Percentiles rank a stretch among this genome's conserved stretches.
Conservation (phyloP, 306 rosid genomes). For the Casuarina glauca region DNA sequence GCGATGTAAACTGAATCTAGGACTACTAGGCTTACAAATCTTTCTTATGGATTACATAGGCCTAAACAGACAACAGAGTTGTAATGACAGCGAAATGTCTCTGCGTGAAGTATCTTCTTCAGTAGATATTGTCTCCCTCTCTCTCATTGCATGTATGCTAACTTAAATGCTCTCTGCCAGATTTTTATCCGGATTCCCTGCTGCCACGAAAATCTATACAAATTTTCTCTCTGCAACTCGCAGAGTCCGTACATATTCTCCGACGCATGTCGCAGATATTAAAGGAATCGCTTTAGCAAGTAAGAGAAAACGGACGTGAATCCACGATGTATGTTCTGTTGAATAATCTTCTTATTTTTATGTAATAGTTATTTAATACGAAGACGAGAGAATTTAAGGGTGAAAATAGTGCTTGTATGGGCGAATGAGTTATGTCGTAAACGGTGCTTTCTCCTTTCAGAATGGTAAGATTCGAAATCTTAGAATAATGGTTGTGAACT, state of each 20-base stretch:
- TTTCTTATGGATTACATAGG: background rate
- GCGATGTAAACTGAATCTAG: background rate
- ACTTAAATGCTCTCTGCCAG: slow-evolving; percentile 37
- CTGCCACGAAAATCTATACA: slow-evolving; percentile 58
- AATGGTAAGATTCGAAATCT: too few relatives aligned
- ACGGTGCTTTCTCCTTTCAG: too few relatives aligned
- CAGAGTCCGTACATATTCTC: slow-evolving; percentile 19
- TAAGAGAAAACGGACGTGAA: too few relatives aligned
- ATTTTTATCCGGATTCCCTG: slow-evolving; percentile 20
- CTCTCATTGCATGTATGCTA: slow-evolving; percentile 30
- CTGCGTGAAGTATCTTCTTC: slow-evolving; percentile 55
- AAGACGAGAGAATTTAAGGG: too few relatives aligned
- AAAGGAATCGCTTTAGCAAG: too few relatives aligned
- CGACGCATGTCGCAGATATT: background rate
- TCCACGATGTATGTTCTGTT: too few relatives aligned
- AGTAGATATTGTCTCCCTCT: slow-evolving; percentile 40
- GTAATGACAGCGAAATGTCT: slow-evolving; percentile 57
- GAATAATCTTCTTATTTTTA: too few relatives aligned
- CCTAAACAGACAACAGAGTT: slow-evolving; percentile 16
- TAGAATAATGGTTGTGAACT: too few relatives aligned
- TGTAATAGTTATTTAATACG: too few relatives aligned
- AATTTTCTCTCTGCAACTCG: slow-evolving; percentile 40
- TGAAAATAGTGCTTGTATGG: too few relatives aligned
- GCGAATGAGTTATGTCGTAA: too few relatives aligned
- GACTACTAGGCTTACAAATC: background rate